Evolutionary conservation across 148 eudicot species (phyloP).

Genomic region (Vaccinium myrtillus): DNA sequence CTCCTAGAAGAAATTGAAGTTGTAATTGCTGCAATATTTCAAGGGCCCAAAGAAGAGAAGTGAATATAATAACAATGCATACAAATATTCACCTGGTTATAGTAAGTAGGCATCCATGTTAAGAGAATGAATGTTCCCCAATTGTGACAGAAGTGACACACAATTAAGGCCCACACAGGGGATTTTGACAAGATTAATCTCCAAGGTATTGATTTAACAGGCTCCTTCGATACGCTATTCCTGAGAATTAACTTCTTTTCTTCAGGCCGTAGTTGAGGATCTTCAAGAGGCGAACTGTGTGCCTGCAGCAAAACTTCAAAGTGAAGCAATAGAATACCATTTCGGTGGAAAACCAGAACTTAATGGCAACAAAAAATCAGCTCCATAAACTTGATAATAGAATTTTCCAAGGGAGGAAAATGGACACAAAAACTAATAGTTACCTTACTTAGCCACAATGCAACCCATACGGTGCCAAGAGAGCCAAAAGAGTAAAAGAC

Average conservation of each 20-base stretch:
- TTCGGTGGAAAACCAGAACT: neutral
- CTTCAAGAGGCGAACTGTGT: conserved; percentile 84
- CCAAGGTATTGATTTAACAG: conserved; percentile 86
- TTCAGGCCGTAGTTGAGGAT: conserved; percentile 64
- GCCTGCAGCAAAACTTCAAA: conserved; percentile 45
- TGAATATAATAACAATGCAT: neutral
- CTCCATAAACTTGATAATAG: neutral
- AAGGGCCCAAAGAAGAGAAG: conserved; percentile 7
- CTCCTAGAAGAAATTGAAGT: neutral
- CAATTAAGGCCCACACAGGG: conserved; percentile 97
- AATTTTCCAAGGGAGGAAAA: conserved; percentile 4
- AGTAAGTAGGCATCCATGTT: conserved; percentile 99
- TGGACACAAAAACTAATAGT: conserved; percentile 5
- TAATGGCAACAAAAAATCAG: conserved; percentile 5
- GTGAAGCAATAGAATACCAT: neutral
- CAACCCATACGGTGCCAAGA: conserved; percentile 87
- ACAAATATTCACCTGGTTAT: conserved; percentile 61
- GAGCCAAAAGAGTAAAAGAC: conserved; percentile 96
- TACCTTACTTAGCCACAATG: conserved; percentile 80
- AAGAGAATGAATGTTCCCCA: conserved; percentile 97
- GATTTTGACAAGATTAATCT: conserved; percentile 66
- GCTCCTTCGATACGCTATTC: conserved; percentile 55
- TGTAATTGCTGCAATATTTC: neutral
- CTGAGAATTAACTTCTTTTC: conserved; percentile 78
- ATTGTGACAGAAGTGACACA: conserved; percentile 94